A percentile compares a stretch with the other conserved stretches of the same genome.
These are phyloP conservation scores for Pyrenophora teres DNA, from an alignment of 2,329 filamentous ascomycete species.

Conservation along the genomic window DNA sequence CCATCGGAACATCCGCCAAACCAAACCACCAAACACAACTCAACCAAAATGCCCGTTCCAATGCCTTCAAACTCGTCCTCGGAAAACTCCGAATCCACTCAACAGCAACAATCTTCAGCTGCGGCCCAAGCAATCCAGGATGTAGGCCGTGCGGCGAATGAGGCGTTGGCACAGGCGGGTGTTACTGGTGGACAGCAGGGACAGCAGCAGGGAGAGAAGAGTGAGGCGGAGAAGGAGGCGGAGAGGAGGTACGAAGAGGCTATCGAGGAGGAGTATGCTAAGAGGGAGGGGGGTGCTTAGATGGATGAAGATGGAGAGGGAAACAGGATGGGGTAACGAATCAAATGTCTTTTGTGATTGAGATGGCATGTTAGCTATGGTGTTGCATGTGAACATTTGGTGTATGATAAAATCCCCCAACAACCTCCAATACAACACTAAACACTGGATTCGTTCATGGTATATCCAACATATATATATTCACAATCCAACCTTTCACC, in stretches of 20 bases:
- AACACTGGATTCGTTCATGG: too few species aligned
- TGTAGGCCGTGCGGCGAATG: slow-evolving; percentile 27
- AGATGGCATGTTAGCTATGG: too few species aligned
- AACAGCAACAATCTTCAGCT: slow-evolving; percentile 19
- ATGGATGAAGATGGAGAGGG: too few species aligned
- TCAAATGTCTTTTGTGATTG: too few species aligned
- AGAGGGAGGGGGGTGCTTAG: slow-evolving; percentile 46
- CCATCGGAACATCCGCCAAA: neutral
- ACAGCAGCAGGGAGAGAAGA: slow-evolving; percentile 27
- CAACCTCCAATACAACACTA: too few species aligned
- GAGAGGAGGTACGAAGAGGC: slow-evolving; percentile 45
- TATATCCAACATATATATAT: too few species aligned
- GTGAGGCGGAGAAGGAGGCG: slow-evolving; percentile 39
- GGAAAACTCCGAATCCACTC: too few species aligned
- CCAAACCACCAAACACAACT: neutral
- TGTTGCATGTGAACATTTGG: too few species aligned
- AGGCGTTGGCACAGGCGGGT: slow-evolving; percentile 34
- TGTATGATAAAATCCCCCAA: too few species aligned
- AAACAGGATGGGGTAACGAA: too few species aligned
- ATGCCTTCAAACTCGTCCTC: slow-evolving; percentile 22
- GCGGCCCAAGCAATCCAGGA: slow-evolving; percentile 33
- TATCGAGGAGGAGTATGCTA: slow-evolving; percentile 49
- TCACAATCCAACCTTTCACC: too few species aligned
- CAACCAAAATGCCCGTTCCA: slow-evolving; percentile 30
- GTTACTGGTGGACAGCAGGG: too few species aligned